Percentiles rank a stretch among this genome's conserved stretches.
Evolutionary conservation across 345 rosid species (phyloP).

Genomic region (Mercurialis annua): DNA sequence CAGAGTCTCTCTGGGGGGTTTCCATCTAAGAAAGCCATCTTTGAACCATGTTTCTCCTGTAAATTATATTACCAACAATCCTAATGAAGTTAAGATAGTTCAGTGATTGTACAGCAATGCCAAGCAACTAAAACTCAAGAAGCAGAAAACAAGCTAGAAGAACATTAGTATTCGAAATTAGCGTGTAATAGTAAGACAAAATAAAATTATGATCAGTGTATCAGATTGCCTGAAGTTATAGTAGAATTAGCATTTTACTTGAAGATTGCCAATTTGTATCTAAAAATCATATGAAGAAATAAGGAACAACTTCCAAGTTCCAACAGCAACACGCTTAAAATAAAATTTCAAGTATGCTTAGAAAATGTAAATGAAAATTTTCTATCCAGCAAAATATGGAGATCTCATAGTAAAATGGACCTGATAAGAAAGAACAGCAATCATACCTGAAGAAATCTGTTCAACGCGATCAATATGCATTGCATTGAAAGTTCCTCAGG

Average conservation of each 20-base stretch:
- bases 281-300: neutral
- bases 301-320: conserved; percentile 1
- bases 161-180: neutral
- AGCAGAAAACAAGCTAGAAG: neutral
- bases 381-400: neutral
- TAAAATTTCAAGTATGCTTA: neutral
- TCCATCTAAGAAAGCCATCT: conserved; percentile 98
- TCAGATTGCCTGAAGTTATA: neutral
- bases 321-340: neutral
- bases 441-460: conserved; percentile 89
- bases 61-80: conserved; percentile 11
- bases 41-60: conserved; percentile 97
- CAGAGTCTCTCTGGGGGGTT: conserved; percentile 96
- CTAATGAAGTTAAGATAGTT: conserved; percentile 17
- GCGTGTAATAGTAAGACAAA: too few species aligned
- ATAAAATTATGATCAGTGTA: too few species aligned
- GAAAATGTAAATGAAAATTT: neutral
- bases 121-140: neutral
- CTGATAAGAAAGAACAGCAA: neutral
- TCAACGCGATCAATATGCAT: conserved; percentile 84
- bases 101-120: neutral
- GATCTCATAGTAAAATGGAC: neutral
- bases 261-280: neutral
- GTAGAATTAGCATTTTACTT: neutral
- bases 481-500: conserved; percentile 98